A percentile compares a stretch with the other conserved stretches of the same genome.
phyloP scores from a whole-genome alignment of 2,329 filamentous ascomycete species.

The Ustulina deusta region DNA sequence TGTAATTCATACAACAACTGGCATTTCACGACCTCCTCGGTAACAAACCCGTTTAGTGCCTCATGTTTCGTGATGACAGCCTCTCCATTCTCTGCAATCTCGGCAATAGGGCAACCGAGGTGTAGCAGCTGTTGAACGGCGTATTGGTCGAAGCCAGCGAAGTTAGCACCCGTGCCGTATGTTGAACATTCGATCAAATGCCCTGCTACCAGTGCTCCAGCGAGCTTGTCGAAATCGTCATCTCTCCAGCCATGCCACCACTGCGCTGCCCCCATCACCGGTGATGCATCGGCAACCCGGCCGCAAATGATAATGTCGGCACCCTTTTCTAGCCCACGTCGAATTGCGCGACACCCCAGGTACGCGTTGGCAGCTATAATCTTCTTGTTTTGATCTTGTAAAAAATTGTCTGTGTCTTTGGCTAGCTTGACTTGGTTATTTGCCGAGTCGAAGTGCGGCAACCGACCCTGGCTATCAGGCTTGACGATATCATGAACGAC shows the following conservation, averaged over 20 bases:
- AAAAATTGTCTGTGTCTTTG: conserved; percentile 52
- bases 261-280: conserved; percentile 66
- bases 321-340: conserved; percentile 55
- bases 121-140: conserved; percentile 51
- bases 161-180: conserved; percentile 68
- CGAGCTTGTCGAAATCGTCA: conserved; percentile 61
- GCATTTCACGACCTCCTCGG: conserved; percentile 54
- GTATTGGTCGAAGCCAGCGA: conserved; percentile 61
- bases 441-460: conserved; percentile 53
- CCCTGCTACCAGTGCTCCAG: conserved; percentile 62
- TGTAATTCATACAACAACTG: conserved; percentile 65
- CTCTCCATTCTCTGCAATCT: conserved; percentile 51
- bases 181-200: conserved; percentile 67
- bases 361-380: conserved; percentile 62
- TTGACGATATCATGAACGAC: conserved; percentile 43
- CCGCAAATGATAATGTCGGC: conserved; percentile 64
- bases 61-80: conserved; percentile 54
- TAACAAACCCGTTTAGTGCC: conserved; percentile 54
- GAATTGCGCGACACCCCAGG: conserved; percentile 63
- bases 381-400: no score
- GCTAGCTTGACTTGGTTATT: conserved; percentile 56
- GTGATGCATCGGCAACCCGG: conserved; percentile 62
- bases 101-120: conserved; percentile 55
- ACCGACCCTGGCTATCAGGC: conserved; percentile 35
- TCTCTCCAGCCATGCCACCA: conserved; percentile 67